Evolutionary conservation across 2,329 filamentous ascomycete genomes (phyloP).

Genomic region (Periconia sp.): DNA sequence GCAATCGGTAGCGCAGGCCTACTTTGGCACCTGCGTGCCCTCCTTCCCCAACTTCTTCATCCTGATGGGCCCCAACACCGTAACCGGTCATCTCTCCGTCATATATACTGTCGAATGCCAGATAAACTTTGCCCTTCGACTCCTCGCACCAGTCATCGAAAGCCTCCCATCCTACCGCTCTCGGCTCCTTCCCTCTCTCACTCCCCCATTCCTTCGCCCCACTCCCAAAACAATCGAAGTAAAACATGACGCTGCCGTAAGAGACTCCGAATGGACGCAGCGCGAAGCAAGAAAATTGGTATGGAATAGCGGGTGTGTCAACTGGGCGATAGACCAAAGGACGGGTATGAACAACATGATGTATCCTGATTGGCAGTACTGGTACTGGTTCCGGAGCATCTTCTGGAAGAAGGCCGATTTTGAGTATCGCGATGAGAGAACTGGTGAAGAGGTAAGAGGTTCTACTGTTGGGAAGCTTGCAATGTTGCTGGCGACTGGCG

Average conservation of each 20-base stretch:
- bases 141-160: conserved; percentile 51
- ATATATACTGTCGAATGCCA: conserved; percentile 60
- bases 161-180: conserved; percentile 35
- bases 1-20: conserved; percentile 50
- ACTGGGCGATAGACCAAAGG: conserved; percentile 58
- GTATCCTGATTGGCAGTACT: conserved; percentile 60
- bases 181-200: conserved; percentile 20
- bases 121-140: conserved; percentile 55
- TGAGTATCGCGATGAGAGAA: conserved; percentile 32
- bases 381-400: conserved; percentile 56
- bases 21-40: conserved; percentile 57
- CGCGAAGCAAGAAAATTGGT: conserved; percentile 51
- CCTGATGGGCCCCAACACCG: conserved; percentile 45
- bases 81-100: conserved; percentile 58
- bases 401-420: conserved; percentile 52
- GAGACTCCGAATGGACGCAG: conserved; percentile 50
- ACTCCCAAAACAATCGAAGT: conserved; percentile 44
- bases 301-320: conserved; percentile 58
- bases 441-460: conserved; percentile 23
- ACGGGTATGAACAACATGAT: conserved; percentile 59
- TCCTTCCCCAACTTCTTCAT: conserved; percentile 31
- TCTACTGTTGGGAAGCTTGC: conserved; percentile 15
- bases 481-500: conserved; percentile 4
- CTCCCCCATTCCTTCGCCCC: conserved; percentile 25
- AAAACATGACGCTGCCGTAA: conserved; percentile 40